Evolutionary conservation across 2,329 filamentous ascomycete genomes (phyloP).

Genomic region (Talaromyces piceae): DNA sequence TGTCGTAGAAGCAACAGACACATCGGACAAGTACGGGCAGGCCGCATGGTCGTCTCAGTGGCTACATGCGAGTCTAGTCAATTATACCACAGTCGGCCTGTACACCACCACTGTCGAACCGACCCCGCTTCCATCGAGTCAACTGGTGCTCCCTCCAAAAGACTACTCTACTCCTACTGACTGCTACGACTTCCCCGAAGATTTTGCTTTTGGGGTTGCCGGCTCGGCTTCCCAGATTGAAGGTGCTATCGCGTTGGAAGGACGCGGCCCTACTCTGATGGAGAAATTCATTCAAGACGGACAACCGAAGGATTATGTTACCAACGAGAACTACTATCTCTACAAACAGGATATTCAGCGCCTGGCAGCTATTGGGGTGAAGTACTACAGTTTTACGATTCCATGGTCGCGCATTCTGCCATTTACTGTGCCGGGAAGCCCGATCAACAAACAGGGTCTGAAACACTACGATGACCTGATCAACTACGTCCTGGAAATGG

Average conservation of each 20-base stretch:
- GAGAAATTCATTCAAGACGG: conserved; percentile 29
- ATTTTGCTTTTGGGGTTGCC: conserved; percentile 39
- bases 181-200: conserved; percentile 27
- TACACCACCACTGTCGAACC: conserved; percentile 48
- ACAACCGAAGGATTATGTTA: conserved; percentile 41
- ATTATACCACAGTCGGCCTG: conserved; percentile 30
- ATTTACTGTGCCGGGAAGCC: conserved; percentile 37
- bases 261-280: conserved; percentile 31
- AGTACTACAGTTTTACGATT: conserved; percentile 40
- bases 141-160: conserved; percentile 49
- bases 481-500: conserved; percentile 34
- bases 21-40: conserved; percentile 25
- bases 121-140: conserved; percentile 47
- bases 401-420: conserved; percentile 45
- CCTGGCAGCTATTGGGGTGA: conserved; percentile 31
- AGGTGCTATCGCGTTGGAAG: conserved; percentile 36
- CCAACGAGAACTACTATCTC: conserved; percentile 43
- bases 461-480: conserved; percentile 45
- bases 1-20: conserved; percentile 20
- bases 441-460: conserved; percentile 41
- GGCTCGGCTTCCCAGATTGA: conserved; percentile 40
- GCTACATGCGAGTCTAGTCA: conserved; percentile 21
- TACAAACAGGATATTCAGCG: conserved; percentile 43
- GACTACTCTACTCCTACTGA: conserved; percentile 42
- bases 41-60: conserved; percentile 31